phyloP scores from a whole-genome alignment of 257 asterid species.

The Fraxinus cuspidata region DNA sequence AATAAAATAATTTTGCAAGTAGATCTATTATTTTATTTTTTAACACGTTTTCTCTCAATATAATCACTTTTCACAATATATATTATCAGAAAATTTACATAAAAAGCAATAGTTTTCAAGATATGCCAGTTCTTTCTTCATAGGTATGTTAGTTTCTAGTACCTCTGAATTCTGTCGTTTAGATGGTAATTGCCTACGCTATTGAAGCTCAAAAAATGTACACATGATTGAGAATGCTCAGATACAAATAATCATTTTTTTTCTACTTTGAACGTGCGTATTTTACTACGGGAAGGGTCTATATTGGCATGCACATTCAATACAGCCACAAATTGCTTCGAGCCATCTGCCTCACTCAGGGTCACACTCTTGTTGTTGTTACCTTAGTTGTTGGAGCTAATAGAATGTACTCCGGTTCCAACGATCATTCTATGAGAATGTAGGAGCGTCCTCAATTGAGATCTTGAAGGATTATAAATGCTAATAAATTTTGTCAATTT shows the following conservation, averaged over 20 bases:
- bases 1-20: too few relatives aligned
- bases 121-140: neutral
- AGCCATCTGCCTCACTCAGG: slow-evolving; percentile 84
- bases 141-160: neutral
- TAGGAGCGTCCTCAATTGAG: too few relatives aligned
- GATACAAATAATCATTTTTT: slow-evolving; percentile 3
- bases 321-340: slow-evolving; percentile 68
- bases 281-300: slow-evolving; percentile 66
- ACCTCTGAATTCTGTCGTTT: slow-evolving; percentile 1
- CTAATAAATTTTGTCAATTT: too few relatives aligned
- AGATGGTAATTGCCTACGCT: neutral
- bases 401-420: slow-evolving; percentile 83
- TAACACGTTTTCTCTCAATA: too few relatives aligned
- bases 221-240: too few relatives aligned
- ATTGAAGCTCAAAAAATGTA: too few relatives aligned
- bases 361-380: slow-evolving; percentile 84
- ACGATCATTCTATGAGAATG: slow-evolving; percentile 68
- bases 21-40: too few relatives aligned
- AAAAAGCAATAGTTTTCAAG: too few relatives aligned
- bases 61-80: too few relatives aligned
- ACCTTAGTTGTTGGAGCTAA: slow-evolving; percentile 82
- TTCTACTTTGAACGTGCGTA: neutral
- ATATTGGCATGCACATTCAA: slow-evolving; percentile 88
- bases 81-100: too few relatives aligned
- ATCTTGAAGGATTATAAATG: too few relatives aligned